Percentiles rank a stretch among this genome's conserved stretches.
Conservation (phyloP, 129 eudicot genomes). For the Flaveria sonorensis region DNA sequence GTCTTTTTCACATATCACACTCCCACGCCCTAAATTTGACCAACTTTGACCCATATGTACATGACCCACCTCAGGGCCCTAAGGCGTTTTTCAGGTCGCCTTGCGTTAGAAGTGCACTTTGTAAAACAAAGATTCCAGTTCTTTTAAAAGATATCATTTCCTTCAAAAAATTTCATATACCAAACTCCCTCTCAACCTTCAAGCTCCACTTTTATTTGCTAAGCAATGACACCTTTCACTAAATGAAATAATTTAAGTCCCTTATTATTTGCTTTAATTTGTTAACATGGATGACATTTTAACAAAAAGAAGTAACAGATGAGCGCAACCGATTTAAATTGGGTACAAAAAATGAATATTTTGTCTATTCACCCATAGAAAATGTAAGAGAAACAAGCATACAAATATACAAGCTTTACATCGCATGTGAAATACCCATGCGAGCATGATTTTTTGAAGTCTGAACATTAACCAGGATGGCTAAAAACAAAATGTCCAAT, state of each 20-base stretch:
- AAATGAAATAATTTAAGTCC: background rate
- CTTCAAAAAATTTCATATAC: background rate
- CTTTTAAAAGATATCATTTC: background rate
- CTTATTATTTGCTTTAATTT: background rate
- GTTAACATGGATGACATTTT: background rate
- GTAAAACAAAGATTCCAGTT: no score
- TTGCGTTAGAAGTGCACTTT: no score
- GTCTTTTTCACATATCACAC: no score
- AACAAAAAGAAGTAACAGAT: background rate
- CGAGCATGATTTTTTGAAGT: background rate
- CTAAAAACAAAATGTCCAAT: conserved; percentile 9
- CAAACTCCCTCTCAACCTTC: background rate
- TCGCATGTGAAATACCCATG: conserved; percentile 6
- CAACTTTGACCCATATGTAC: no score
- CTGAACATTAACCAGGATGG: conserved; percentile 7
- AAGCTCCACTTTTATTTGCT: background rate
- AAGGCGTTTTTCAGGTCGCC: no score
- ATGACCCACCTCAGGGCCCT: no score
- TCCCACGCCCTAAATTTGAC: no score
- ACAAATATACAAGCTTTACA: background rate
- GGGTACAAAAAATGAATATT: background rate
- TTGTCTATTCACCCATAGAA: background rate
- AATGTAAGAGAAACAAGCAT: conserved; percentile 1
- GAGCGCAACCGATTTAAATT: background rate
- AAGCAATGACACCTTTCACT: background rate